phyloP scores from a whole-genome alignment of 176 grass and related monocot species.

The Oryza meyeriana region DNA sequence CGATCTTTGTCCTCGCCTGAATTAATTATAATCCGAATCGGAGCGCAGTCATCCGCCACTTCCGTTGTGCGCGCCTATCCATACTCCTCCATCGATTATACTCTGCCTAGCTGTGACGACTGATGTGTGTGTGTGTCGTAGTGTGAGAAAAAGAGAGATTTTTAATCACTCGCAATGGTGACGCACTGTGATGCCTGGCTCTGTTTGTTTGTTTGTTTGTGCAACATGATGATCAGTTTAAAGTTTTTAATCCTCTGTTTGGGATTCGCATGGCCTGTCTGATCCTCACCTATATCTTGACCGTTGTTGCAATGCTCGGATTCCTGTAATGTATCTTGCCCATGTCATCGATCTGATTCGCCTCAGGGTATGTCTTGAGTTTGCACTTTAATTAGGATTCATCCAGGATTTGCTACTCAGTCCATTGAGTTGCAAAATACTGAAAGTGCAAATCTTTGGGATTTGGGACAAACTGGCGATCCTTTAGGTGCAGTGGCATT shows the following conservation, averaged over 20 bases:
- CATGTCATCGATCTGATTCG: neutral
- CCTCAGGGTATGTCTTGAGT: neutral
- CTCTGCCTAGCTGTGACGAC: neutral
- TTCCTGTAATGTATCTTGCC: neutral
- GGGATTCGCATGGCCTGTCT: neutral
- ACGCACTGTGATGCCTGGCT: neutral
- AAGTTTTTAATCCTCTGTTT: neutral
- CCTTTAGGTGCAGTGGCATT: neutral
- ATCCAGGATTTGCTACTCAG: neutral
- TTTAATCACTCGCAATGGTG: neutral
- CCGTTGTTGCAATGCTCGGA: neutral
- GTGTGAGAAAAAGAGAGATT: neutral
- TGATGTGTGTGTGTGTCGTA: neutral
- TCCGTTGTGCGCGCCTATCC: slow-evolving; percentile 27
- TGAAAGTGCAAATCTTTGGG: neutral
- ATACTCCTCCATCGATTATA: neutral
- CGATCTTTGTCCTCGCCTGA: slow-evolving; percentile 24
- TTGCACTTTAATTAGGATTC: neutral
- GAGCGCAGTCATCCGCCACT: slow-evolving; percentile 33
- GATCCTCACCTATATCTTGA: neutral
- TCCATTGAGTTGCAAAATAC: neutral
- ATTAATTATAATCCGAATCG: slow-evolving; percentile 6
- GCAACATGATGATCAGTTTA: neutral
- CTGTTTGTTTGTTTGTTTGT: neutral
- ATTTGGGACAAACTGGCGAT: neutral